phyloP scores from a whole-genome alignment of 176 grass and related monocot genomes.

The Sorghum bicolor region DNA sequence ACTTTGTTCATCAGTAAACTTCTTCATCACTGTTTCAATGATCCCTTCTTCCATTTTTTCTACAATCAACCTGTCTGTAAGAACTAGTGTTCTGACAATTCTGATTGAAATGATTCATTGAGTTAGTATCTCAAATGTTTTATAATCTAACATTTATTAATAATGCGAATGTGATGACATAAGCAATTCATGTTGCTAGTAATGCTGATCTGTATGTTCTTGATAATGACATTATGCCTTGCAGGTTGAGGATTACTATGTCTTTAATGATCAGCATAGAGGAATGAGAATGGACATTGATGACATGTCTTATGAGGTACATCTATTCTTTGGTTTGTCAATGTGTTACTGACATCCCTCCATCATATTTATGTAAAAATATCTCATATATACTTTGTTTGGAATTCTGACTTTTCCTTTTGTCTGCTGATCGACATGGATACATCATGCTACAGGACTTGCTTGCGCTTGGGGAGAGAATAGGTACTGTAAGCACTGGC shows the following conservation, averaged over 20 bases:
- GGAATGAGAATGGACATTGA: constrained; percentile 88
- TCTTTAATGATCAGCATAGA: constrained; percentile 49
- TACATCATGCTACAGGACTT: constrained; percentile 43
- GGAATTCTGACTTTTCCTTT: background rate
- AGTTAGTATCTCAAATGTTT: background rate
- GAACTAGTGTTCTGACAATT: background rate
- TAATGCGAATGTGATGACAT: background rate
- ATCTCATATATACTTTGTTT: background rate
- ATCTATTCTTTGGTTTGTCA: constrained; percentile 24
- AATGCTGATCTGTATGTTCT: background rate
- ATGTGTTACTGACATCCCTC: background rate
- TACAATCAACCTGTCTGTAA: background rate
- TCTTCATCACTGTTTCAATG: background rate
- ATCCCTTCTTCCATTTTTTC: background rate
- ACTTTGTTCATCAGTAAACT: background rate
- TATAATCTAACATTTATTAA: background rate
- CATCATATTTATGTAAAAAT: background rate
- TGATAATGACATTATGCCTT: constrained; percentile 26
- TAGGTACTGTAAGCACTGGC: constrained; percentile 78
- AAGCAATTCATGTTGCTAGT: background rate
- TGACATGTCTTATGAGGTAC: constrained; percentile 79
- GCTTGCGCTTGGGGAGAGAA: constrained; percentile 69
- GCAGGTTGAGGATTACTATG: constrained; percentile 41
- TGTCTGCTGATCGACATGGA: background rate
- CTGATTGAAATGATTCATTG: background rate